These are phyloP conservation scores for Phycomyces blakesleeanus DNA, from an alignment of 192 early-diverging fungal genomes.

Conservation along the genomic window DNA sequence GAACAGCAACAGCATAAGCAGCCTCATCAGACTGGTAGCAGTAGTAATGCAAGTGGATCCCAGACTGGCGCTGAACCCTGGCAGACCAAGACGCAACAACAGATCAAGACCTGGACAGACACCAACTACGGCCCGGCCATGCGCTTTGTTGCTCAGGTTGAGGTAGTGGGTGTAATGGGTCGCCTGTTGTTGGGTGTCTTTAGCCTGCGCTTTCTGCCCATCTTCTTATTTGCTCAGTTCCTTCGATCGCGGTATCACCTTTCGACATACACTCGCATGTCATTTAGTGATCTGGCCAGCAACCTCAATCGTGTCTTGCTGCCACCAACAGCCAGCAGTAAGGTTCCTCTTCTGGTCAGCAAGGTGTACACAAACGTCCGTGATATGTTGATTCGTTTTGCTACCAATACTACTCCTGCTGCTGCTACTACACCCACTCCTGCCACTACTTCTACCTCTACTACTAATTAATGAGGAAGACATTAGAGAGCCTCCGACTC, in stretches of 20 bases:
- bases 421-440: no score
- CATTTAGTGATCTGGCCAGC: conserved; percentile 28
- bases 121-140: conserved; percentile 63
- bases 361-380: conserved; percentile 40
- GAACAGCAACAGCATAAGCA: no score
- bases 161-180: conserved; percentile 68
- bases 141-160: conserved; percentile 59
- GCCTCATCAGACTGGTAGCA: no score
- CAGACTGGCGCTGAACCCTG: conserved; percentile 23
- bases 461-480: no score
- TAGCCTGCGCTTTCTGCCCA: conserved; percentile 25
- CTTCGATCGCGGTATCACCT: conserved; percentile 70
- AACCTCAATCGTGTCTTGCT: conserved; percentile 12
- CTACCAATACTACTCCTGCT: no score
- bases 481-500: no score
- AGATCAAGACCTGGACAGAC: conserved; percentile 49
- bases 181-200: conserved; percentile 47
- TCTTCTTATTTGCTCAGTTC: conserved; percentile 65
- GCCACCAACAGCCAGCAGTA: conserved; percentile 42
- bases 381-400: conserved; percentile 27
- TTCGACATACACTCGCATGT: conserved; percentile 45
- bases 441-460: no score
- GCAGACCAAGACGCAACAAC: conserved; percentile 41
- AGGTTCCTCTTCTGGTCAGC: conserved; percentile 39
- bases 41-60: not conserved